phyloP scores from a whole-genome alignment of 1,284 basidiomycete species.

The Sanghuangporus weigelae region DNA sequence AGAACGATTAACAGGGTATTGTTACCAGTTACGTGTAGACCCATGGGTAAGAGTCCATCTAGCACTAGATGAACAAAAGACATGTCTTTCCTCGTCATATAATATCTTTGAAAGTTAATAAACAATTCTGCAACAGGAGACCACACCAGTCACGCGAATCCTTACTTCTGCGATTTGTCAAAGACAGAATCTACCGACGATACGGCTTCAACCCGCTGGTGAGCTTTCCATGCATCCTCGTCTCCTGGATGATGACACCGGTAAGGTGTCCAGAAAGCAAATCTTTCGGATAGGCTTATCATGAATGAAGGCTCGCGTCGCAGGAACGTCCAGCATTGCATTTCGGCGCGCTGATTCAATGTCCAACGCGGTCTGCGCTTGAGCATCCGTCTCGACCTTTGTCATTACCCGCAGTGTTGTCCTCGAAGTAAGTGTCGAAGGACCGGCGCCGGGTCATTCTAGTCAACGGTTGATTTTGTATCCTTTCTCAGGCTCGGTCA shows the following conservation, averaged over 20 bases:
- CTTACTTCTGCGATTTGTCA: constrained; percentile 54
- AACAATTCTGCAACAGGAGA: neutral
- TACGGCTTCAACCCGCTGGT: constrained; percentile 41
- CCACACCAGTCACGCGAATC: constrained; percentile 1
- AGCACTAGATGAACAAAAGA: constrained; percentile 38
- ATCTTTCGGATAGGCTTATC: constrained; percentile 31
- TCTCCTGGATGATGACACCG: constrained; percentile 40
- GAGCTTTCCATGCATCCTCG: constrained; percentile 41
- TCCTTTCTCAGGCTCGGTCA: neutral
- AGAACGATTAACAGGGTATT: neutral
- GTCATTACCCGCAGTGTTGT: neutral
- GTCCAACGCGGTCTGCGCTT: constrained; percentile 43
- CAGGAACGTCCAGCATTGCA: constrained; percentile 36
- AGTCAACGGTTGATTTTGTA: neutral
- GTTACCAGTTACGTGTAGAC: constrained; percentile 55
- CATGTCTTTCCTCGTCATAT: constrained; percentile 46
- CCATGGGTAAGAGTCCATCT: constrained; percentile 49
- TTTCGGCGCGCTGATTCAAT: constrained; percentile 41
- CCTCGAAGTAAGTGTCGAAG: neutral
- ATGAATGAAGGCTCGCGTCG: constrained; percentile 43
- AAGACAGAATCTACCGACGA: constrained; percentile 57
- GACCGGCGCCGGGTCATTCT: neutral
- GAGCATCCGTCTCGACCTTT: neutral
- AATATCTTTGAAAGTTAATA: constrained; percentile 33
- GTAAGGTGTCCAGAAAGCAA: too few relatives aligned